These are phyloP conservation scores for Arthrinium puccinioides DNA, from an alignment of 2,329 filamentous ascomycete species.

Conservation along the genomic window DNA sequence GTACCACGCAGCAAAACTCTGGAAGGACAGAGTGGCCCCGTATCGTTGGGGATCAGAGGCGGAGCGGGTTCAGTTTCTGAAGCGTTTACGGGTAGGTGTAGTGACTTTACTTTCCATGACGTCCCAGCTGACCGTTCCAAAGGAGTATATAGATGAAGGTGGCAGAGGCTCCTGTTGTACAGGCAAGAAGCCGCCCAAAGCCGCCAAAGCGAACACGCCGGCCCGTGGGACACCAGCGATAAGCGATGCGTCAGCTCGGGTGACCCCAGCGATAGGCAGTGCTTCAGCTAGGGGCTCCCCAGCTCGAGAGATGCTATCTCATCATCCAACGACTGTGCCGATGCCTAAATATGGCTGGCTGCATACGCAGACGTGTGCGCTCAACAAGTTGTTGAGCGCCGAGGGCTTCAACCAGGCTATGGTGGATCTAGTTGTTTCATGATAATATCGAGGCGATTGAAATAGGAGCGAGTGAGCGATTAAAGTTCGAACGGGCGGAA, in stretches of 20 bases:
- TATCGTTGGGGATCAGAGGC: not conserved
- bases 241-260: too few relatives aligned
- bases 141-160: not conserved
- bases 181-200: not conserved
- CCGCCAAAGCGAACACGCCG: not conserved
- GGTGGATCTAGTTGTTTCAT: not conserved
- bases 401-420: not conserved
- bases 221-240: too few relatives aligned
- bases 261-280: too few relatives aligned
- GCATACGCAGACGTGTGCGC: slow-evolving; percentile 1
- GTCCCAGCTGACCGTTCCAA: not conserved
- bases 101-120: not conserved
- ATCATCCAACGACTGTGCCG: too few relatives aligned
- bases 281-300: too few relatives aligned
- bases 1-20: slow-evolving; percentile 2
- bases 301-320: too few relatives aligned
- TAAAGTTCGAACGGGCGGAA: too few relatives aligned
- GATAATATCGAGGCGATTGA: too few relatives aligned
- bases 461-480: too few relatives aligned
- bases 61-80: not conserved
- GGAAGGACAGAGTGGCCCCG: slow-evolving; percentile 1
- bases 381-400: slow-evolving; percentile 1
- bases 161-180: not conserved
- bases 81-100: not conserved
- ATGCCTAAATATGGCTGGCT: not conserved